Evolutionary conservation across 495 filamentous ascomycete species (phyloP).

Genomic region (Aspergillus mulundensis): DNA sequence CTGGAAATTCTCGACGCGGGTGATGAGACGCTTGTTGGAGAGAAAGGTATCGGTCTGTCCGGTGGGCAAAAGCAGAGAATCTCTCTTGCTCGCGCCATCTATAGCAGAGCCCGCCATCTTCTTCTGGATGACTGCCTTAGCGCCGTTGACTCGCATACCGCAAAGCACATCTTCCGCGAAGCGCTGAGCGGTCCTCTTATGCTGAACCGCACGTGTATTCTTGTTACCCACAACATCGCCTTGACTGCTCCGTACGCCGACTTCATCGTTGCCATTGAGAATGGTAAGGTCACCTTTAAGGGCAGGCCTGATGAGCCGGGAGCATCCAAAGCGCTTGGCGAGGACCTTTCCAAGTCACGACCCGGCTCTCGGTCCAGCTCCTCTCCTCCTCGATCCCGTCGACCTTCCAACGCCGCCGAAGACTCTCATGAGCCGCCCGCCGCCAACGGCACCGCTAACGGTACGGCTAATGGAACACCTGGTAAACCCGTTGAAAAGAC

Average conservation of each 20-base stretch:
- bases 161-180: conserved; percentile 95
- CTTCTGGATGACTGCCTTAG: conserved; percentile 95
- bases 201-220: conserved; percentile 81
- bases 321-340: conserved; percentile 77
- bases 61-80: conserved; percentile 98
- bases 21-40: conserved; percentile 90
- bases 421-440: conserved; percentile 24
- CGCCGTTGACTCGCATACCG: conserved; percentile 97
- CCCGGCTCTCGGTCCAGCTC: conserved; percentile 64
- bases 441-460: conserved; percentile 40
- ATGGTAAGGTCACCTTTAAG: conserved; percentile 74
- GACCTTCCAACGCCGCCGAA: conserved; percentile 53
- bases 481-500: conserved; percentile 29
- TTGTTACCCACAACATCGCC: conserved; percentile 94
- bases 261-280: conserved; percentile 80
- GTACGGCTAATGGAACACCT: conserved; percentile 22
- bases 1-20: conserved; percentile 88
- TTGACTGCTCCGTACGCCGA: conserved; percentile 75
- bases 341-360: conserved; percentile 71
- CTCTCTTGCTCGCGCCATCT: conserved; percentile 88
- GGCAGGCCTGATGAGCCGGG: conserved; percentile 74
- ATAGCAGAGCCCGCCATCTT: conserved; percentile 85
- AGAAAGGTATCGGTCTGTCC: conserved; percentile 95
- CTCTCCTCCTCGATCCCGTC: conserved; percentile 65
- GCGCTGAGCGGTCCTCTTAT: conserved; percentile 89